Conservation (phyloP, 2,329 filamentous ascomycete species). For the Talaromyces piceae region DNA sequence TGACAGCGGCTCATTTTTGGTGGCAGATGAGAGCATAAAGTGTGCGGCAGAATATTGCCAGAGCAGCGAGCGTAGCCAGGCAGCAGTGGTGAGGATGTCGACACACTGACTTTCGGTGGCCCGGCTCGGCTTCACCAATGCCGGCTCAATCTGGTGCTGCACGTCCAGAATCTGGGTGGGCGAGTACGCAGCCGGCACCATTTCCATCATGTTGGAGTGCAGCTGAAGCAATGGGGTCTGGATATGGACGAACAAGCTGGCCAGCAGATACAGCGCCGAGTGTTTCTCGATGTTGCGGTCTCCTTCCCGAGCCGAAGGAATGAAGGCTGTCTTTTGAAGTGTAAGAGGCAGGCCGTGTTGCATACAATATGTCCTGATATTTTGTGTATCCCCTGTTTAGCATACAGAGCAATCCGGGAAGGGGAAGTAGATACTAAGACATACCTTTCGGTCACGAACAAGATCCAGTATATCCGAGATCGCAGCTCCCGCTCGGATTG, state of each 20-base stretch:
- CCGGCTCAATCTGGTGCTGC: background rate
- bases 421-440: background rate
- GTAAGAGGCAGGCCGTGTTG: slow-evolving; percentile 7
- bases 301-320: background rate
- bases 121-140: background rate
- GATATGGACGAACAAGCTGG: background rate
- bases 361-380: slow-evolving; percentile 2
- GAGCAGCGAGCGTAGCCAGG: slow-evolving; percentile 14
- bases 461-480: slow-evolving; percentile 7
- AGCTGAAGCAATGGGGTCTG: background rate
- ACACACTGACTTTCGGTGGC: slow-evolving; percentile 4
- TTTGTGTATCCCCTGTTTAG: no score
- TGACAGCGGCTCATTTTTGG: slow-evolving; percentile 3
- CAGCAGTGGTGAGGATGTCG: slow-evolving; percentile 14
- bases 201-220: background rate
- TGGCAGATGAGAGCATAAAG: slow-evolving; percentile 14
- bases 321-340: slow-evolving; percentile 7
- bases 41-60: slow-evolving; percentile 16
- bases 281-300: background rate
- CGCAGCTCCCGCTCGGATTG: slow-evolving; percentile 6
- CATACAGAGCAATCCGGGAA: background rate
- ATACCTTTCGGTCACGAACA: slow-evolving; percentile 10
- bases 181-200: background rate
- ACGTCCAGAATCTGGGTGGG: background rate
- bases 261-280: background rate